These are phyloP conservation scores for Aureobasidium pullulans DNA, from an alignment of 2,329 filamentous ascomycete species.

Conservation along the genomic window DNA sequence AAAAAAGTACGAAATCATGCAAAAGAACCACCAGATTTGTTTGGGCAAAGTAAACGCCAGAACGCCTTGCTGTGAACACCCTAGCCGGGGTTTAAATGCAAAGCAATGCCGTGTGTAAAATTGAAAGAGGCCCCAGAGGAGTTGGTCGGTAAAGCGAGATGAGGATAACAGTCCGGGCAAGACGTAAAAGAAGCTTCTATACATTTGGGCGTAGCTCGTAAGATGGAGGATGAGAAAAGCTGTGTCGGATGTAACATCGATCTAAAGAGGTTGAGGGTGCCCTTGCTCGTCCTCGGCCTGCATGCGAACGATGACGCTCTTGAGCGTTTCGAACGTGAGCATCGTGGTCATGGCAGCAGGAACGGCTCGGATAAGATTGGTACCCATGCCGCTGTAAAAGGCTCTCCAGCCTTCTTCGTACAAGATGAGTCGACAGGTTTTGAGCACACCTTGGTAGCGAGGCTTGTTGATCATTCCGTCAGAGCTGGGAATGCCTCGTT, in stretches of 20 bases:
- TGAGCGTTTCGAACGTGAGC: constrained; percentile 84
- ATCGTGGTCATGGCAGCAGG: constrained; percentile 96
- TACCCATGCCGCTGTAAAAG: constrained; percentile 95
- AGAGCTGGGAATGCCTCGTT: constrained; percentile 46
- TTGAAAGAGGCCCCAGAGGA: not conserved
- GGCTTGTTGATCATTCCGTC: constrained; percentile 49
- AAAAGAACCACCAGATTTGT: not conserved
- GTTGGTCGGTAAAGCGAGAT: not conserved
- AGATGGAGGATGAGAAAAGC: not conserved
- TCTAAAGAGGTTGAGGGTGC: not conserved
- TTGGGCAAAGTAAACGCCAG: not conserved
- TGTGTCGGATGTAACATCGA: not conserved
- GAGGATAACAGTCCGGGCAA: not conserved
- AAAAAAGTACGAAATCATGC: not conserved
- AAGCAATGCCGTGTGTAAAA: not conserved
- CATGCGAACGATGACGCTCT: constrained; percentile 45
- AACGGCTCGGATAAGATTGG: constrained; percentile 93
- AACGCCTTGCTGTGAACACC: constrained; percentile 8
- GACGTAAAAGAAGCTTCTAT: constrained; percentile 1
- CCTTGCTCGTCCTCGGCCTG: constrained; percentile 41
- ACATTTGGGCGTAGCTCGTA: constrained; percentile 11
- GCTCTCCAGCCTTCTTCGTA: constrained; percentile 90
- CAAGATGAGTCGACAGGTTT: constrained; percentile 77
- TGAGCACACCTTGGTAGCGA: constrained; percentile 69
- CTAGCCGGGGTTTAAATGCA: constrained; percentile 5